A percentile compares a stretch with the other conserved stretches of the same genome.
Conservation (phyloP, 2,329 filamentous ascomycete species). For the Aspergillus ochraceoroseus region DNA sequence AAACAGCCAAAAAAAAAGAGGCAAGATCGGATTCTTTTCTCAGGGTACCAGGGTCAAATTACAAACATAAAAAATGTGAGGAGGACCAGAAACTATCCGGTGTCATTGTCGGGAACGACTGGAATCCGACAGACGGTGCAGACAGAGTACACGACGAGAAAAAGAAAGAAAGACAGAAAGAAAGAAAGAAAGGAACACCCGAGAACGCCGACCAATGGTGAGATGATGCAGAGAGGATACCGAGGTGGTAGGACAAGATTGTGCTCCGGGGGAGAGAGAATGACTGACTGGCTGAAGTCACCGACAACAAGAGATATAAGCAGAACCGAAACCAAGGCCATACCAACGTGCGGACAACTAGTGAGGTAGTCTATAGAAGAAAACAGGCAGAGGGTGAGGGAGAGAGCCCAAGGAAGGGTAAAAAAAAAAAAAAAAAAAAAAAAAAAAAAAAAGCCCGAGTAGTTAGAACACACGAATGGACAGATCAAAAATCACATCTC, state of each 20-base stretch:
- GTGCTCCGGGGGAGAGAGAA: slow-evolving; percentile 7
- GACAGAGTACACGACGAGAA: background rate
- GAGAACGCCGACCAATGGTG: slow-evolving; percentile 18
- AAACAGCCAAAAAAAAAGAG: too few relatives aligned
- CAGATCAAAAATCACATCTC: background rate
- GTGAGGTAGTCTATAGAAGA: slow-evolving; percentile 17
- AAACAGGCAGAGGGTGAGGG: background rate
- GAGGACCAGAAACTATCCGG: too few relatives aligned
- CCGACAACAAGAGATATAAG: slow-evolving; percentile 1
- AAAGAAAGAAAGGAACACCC: slow-evolving; percentile 9
- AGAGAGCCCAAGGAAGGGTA: slow-evolving; percentile 6
- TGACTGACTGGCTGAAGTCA: slow-evolving; percentile 3
- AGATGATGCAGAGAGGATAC: slow-evolving; percentile 14
- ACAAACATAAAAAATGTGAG: too few relatives aligned
- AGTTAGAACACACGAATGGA: too few relatives aligned
- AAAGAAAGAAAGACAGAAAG: slow-evolving; percentile 1
- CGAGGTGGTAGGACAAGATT: slow-evolving; percentile 4
- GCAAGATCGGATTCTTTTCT: too few relatives aligned
- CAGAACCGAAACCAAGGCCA: slow-evolving; percentile 2
- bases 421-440: background rate
- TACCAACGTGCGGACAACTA: slow-evolving; percentile 16
- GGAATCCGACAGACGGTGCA: too few relatives aligned
- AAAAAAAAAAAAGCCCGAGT: background rate
- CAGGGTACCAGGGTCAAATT: too few relatives aligned
- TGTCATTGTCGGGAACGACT: background rate